phyloP scores from a whole-genome alignment of 306 rosid genomes.

The Prunus davidiana region DNA sequence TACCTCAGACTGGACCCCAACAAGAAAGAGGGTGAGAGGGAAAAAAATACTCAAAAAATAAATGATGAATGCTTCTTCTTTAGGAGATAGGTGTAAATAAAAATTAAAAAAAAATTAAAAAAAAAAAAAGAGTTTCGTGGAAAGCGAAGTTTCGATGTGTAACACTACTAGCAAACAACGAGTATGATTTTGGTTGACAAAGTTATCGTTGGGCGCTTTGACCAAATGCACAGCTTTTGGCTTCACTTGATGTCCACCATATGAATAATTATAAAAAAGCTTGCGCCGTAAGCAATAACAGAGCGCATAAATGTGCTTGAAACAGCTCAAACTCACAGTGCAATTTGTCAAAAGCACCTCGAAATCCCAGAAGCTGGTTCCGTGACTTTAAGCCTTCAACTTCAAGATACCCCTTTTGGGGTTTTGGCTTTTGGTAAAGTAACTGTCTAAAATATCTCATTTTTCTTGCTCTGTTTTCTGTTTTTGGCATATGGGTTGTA shows the following conservation, averaged over 20 bases:
- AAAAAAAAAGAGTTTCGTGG: neutral
- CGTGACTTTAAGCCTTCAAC: neutral
- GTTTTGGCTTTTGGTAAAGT: neutral
- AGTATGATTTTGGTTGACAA: neutral
- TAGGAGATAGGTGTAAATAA: too few relatives aligned
- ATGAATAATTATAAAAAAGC: neutral
- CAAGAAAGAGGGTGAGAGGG: too few relatives aligned
- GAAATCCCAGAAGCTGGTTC: neutral
- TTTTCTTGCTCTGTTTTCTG: neutral
- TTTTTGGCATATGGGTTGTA: neutral
- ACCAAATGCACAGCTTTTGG: neutral
- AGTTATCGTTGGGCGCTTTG: neutral
- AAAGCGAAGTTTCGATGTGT: neutral
- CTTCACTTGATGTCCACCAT: neutral
- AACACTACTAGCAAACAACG: neutral
- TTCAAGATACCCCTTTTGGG: neutral
- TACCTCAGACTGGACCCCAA: too few relatives aligned
- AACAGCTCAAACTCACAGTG: neutral
- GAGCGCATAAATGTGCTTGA: neutral
- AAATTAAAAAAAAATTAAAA: too few relatives aligned
- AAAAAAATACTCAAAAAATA: too few relatives aligned
- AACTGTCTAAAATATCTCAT: neutral
- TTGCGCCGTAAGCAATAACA: conserved; percentile 6
- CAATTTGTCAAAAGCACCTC: neutral
- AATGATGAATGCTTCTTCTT: too few relatives aligned